Evolutionary conservation across 2,329 filamentous ascomycete genomes (phyloP).

Genomic region (Lomentospora prolificans): DNA sequence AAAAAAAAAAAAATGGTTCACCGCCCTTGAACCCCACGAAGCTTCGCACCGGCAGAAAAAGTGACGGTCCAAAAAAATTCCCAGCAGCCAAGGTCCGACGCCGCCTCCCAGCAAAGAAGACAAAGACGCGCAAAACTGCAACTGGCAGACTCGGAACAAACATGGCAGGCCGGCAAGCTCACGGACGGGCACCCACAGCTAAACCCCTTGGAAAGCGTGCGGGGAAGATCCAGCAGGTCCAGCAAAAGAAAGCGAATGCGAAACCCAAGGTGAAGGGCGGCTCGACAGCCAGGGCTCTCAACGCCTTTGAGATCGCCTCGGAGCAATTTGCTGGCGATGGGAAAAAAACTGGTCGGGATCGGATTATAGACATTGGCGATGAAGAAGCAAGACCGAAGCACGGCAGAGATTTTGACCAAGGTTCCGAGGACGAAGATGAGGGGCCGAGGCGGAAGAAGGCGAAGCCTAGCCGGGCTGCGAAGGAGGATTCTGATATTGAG

Average conservation of each 20-base stretch:
- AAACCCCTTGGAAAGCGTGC: constrained; percentile 22
- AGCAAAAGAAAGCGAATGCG: not conserved
- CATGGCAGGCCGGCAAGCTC: constrained; percentile 51
- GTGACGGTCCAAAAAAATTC: not conserved
- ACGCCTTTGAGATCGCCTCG: constrained; percentile 48
- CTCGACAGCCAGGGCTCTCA: constrained; percentile 39
- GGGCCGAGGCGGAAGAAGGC: constrained; percentile 29
- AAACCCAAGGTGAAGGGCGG: constrained; percentile 35
- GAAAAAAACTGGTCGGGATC: constrained; percentile 38
- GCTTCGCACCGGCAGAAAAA: constrained; percentile 13
- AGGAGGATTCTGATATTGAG: constrained; percentile 47
- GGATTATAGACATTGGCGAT: constrained; percentile 38
- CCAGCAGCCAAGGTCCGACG: not conserved
- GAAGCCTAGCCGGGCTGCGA: constrained; percentile 33
- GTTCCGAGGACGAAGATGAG: constrained; percentile 39
- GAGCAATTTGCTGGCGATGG: constrained; percentile 38
- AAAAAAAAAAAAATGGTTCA: constrained; percentile 12
- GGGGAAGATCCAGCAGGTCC: constrained; percentile 15
- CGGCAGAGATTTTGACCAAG: constrained; percentile 16
- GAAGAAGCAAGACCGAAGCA: constrained; percentile 12
- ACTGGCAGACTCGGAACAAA: constrained; percentile 11
- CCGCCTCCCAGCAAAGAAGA: not conserved
- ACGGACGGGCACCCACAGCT: constrained; percentile 41
- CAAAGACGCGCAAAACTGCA: constrained; percentile 4
- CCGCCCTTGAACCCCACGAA: constrained; percentile 10